Evolutionary conservation across 257 asterid species (phyloP).

Genomic region (Orobanche coerulescens): DNA sequence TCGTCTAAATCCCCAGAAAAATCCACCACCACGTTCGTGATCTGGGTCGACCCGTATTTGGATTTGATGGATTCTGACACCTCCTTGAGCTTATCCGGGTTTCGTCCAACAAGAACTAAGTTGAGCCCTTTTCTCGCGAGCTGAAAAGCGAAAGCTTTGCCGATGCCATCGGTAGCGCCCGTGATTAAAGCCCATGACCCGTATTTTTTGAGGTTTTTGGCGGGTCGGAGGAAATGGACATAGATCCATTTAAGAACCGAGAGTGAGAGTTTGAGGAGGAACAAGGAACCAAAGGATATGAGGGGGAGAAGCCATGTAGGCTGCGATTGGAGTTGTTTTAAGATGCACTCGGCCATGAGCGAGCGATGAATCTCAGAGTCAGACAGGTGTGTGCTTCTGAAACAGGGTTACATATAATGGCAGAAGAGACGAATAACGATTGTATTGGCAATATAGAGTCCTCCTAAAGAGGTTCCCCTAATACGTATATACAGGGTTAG

Average conservation of each 20-base stretch:
- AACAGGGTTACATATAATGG: not conserved
- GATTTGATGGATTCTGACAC: conserved; percentile 48
- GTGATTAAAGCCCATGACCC: conserved; percentile 96
- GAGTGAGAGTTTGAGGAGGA: conserved; percentile 34
- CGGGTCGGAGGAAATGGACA: conserved; percentile 72
- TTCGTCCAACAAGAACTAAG: conserved; percentile 71
- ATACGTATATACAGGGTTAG: no score
- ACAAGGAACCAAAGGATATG: conserved; percentile 40
- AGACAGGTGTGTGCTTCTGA: not conserved
- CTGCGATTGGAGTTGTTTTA: conserved; percentile 63
- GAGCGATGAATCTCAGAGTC: conserved; percentile 15
- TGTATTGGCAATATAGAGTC: no score
- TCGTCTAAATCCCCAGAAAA: conserved; percentile 74
- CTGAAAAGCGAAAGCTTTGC: conserved; percentile 83
- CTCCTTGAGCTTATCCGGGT: conserved; percentile 65
- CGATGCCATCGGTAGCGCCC: conserved; percentile 97
- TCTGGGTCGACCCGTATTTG: conserved; percentile 57
- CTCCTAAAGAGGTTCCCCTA: no score
- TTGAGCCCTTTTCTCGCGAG: conserved; percentile 70
- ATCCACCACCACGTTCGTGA: conserved; percentile 76
- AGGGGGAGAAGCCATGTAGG: conserved; percentile 63
- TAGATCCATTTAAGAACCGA: conserved; percentile 55
- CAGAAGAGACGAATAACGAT: not conserved
- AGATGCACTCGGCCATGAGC: conserved; percentile 52
- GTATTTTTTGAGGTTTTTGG: conserved; percentile 79